Evolutionary conservation across 805 yeast genomes (phyloP).

Genomic region (Sugiyamaella mastotermitis): DNA sequence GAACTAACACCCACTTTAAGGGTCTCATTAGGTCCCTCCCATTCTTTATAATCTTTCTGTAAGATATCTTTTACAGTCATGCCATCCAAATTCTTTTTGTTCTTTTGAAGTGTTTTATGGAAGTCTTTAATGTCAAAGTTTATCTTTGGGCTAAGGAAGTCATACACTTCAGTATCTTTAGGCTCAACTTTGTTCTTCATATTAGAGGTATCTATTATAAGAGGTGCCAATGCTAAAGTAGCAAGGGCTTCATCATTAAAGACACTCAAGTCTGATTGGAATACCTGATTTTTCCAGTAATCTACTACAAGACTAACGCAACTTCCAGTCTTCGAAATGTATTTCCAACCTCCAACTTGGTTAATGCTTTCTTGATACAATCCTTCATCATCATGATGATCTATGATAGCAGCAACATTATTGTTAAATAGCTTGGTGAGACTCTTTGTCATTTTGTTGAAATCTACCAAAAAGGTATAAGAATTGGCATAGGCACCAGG

Average conservation of each 20-base stretch:
- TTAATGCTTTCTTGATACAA: conserved; percentile 37
- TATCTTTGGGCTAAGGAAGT: background rate
- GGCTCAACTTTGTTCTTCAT: conserved; percentile 54
- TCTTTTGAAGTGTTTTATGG: conserved; percentile 35
- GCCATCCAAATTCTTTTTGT: conserved; percentile 60
- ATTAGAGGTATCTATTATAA: conserved; percentile 70
- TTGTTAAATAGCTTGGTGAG: conserved; percentile 32
- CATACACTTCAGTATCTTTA: conserved; percentile 38
- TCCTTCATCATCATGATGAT: conserved; percentile 79
- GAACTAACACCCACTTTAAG: conserved; percentile 69
- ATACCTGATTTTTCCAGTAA: conserved; percentile 36
- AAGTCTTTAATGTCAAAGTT: conserved; percentile 21
- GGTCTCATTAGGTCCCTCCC: conserved; percentile 32
- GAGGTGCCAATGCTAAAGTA: conserved; percentile 55
- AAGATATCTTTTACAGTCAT: conserved; percentile 57
- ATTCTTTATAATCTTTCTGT: conserved; percentile 80
- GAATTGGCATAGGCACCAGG: background rate
- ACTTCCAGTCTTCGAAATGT: conserved; percentile 63
- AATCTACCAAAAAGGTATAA: conserved; percentile 70
- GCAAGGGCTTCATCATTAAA: conserved; percentile 27
- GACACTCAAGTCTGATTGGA: conserved; percentile 8
- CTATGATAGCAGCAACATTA: conserved; percentile 62
- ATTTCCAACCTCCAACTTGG: conserved; percentile 43
- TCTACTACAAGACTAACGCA: conserved; percentile 71
- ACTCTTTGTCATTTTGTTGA: conserved; percentile 59